These are phyloP conservation scores for Ceratobasidium sp. DNA, from an alignment of 1,284 basidiomycete species.

Conservation along the genomic window DNA sequence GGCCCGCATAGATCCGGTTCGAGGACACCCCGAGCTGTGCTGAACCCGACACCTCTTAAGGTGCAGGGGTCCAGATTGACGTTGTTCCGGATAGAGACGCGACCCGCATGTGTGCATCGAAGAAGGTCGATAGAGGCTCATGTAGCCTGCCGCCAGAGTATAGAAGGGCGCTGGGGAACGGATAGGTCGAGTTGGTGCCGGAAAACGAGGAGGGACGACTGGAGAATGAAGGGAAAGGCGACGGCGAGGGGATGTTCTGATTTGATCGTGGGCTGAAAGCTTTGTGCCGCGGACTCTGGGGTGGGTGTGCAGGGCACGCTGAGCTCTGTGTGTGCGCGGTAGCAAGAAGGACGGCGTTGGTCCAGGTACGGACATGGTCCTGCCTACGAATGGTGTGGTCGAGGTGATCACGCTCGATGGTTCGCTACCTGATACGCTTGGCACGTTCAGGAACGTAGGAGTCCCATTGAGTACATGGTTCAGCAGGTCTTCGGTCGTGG, in stretches of 20 bases:
- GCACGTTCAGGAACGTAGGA: conserved; percentile 13
- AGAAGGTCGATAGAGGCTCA: conserved; percentile 26
- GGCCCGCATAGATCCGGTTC: conserved; percentile 27
- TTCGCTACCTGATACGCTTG: not conserved
- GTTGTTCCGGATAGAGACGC: conserved; percentile 22
- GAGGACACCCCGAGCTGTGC: conserved; percentile 15
- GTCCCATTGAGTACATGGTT: conserved; percentile 58
- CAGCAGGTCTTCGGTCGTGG: conserved; percentile 68
- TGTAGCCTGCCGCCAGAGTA: not conserved
- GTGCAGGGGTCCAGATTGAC: conserved; percentile 29
- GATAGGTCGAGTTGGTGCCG: no score
- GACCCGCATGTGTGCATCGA: conserved; percentile 20
- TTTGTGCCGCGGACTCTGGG: not conserved
- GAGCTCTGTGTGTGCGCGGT: conserved; percentile 7
- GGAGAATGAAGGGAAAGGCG: no score
- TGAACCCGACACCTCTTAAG: conserved; percentile 11
- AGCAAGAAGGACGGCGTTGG: conserved; percentile 32
- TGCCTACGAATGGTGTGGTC: not conserved
- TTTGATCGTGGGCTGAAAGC: no score
- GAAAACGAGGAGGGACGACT: no score
- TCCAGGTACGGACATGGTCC: not conserved
- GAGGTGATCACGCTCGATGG: not conserved
- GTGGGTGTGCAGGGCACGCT: not conserved
- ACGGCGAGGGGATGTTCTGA: no score
- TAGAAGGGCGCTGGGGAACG: not conserved